A percentile compares a stretch with the other conserved stretches of the same genome.
phyloP scores from a whole-genome alignment of 164 flowering plant species.

The Vitis rotundifolia region DNA sequence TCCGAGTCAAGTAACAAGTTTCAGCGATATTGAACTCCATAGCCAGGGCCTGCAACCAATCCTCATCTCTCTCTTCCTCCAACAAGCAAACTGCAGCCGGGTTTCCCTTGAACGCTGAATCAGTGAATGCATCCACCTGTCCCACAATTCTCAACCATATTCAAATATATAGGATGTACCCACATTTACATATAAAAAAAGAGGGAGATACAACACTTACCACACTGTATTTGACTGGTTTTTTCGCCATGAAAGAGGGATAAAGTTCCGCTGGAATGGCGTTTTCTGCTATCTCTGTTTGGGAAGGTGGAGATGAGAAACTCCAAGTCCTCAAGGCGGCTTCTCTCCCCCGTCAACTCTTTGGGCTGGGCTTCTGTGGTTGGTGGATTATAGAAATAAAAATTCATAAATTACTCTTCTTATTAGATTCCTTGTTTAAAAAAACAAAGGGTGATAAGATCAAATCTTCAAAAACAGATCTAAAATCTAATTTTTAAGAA shows the following conservation, averaged over 20 bases:
- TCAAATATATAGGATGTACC: not conserved
- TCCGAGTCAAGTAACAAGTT: slow-evolving; percentile 62
- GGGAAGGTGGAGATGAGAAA: no score
- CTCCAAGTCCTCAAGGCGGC: no score
- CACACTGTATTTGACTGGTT: slow-evolving; percentile 50
- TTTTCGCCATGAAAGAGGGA: slow-evolving; percentile 35
- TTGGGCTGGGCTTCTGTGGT: no score
- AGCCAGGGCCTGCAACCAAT: slow-evolving; percentile 73
- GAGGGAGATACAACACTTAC: slow-evolving; percentile 24
- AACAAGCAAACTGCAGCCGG: slow-evolving; percentile 87
- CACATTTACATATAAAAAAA: not conserved
- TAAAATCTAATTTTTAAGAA: no score
- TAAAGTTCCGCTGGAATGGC: not conserved
- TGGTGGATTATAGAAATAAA: no score
- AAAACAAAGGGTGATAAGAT: no score
- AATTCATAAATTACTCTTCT: not conserved
- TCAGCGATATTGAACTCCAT: slow-evolving; percentile 67
- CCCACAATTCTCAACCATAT: not conserved
- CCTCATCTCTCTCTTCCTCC: slow-evolving; percentile 65
- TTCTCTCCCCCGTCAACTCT: no score
- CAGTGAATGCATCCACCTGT: slow-evolving; percentile 90
- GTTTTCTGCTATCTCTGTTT: no score
- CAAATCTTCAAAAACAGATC: no score
- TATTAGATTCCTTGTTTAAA: no score
- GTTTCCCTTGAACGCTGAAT: slow-evolving; percentile 75